Evolutionary conservation across 1,284 basidiomycete species (phyloP).

Genomic region (Ustilago trichophora): DNA sequence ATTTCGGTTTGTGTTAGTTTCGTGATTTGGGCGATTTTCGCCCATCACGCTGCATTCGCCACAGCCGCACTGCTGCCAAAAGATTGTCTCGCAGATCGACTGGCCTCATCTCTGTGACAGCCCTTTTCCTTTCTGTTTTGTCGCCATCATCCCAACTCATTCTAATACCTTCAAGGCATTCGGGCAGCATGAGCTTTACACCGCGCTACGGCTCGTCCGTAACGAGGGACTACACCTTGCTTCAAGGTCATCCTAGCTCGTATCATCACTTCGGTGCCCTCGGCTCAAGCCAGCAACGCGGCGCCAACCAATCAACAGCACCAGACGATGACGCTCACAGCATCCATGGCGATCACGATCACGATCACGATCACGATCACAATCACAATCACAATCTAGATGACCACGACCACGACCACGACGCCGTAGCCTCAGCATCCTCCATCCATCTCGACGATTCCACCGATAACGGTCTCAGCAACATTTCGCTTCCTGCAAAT

Average conservation of each 20-base stretch:
- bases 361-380: slow-evolving; percentile 1
- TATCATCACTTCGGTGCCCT: slow-evolving; percentile 44
- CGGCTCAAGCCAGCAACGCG: slow-evolving; percentile 3
- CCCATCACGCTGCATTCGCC: too few relatives aligned
- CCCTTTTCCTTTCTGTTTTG: too few relatives aligned
- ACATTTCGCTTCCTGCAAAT: slow-evolving; percentile 35
- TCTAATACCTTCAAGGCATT: background rate
- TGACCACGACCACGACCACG: slow-evolving; percentile 15
- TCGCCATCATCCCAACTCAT: too few relatives aligned
- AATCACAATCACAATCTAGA: too few relatives aligned
- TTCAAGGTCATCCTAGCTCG: slow-evolving; percentile 44
- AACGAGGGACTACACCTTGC: slow-evolving; percentile 41
- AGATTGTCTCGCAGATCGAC: too few relatives aligned
- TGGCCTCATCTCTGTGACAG: too few relatives aligned
- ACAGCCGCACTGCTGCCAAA: too few relatives aligned
- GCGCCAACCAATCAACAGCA: background rate
- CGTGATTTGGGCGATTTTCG: too few relatives aligned
- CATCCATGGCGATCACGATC: slow-evolving; percentile 1
- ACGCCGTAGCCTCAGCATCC: slow-evolving; percentile 15
- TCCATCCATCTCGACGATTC: slow-evolving; percentile 24
- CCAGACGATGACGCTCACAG: slow-evolving; percentile 6
- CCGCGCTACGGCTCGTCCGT: slow-evolving; percentile 49
- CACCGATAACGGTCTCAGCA: slow-evolving; percentile 31
- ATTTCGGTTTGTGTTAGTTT: too few relatives aligned
- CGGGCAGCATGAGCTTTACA: slow-evolving; percentile 38